Evolutionary conservation across 352 stramenopile genomes (phyloP).

Genomic region (Phytophthora cryptogea): DNA sequence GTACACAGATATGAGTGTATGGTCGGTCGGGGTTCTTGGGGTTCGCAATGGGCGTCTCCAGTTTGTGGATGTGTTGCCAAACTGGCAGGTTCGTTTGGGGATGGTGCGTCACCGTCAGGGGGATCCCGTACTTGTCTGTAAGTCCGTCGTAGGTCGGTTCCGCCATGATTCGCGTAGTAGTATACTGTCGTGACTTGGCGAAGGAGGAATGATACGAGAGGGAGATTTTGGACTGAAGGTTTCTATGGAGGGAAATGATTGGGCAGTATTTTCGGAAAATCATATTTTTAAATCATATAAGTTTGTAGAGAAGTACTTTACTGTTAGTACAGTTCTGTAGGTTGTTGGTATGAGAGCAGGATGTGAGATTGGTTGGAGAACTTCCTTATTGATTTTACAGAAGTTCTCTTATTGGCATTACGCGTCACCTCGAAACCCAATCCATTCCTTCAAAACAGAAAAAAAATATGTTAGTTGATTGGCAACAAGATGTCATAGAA

Average conservation of each 20-base stretch:
- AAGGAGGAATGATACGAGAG: too few relatives aligned
- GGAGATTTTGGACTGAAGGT: too few relatives aligned
- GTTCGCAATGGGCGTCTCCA: conserved; percentile 29
- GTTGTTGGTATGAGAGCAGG: too few relatives aligned
- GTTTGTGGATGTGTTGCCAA: conserved; percentile 45
- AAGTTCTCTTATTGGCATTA: too few relatives aligned
- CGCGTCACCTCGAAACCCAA: conserved; percentile 4
- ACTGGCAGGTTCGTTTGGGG: conserved; percentile 38
- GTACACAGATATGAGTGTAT: conserved; percentile 41
- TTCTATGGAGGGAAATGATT: too few relatives aligned
- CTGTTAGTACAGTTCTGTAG: too few relatives aligned
- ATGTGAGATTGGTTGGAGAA: too few relatives aligned
- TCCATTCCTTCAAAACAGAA: conserved; percentile 5
- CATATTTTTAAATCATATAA: too few relatives aligned
- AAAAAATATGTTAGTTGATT: background rate
- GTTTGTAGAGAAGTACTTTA: too few relatives aligned
- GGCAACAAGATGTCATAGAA: background rate
- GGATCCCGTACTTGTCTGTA: conserved; percentile 35
- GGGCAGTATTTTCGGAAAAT: too few relatives aligned
- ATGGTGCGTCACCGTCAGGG: conserved; percentile 22
- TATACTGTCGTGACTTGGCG: background rate
- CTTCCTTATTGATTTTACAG: too few relatives aligned
- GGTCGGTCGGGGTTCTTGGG: conserved; percentile 19
- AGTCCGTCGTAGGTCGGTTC: background rate
- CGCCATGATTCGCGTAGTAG: conserved; percentile 15